Base-by-base conservation (phyloP, 1,284 basidiomycete genomes). In the Trichosporon asahii region DNA sequence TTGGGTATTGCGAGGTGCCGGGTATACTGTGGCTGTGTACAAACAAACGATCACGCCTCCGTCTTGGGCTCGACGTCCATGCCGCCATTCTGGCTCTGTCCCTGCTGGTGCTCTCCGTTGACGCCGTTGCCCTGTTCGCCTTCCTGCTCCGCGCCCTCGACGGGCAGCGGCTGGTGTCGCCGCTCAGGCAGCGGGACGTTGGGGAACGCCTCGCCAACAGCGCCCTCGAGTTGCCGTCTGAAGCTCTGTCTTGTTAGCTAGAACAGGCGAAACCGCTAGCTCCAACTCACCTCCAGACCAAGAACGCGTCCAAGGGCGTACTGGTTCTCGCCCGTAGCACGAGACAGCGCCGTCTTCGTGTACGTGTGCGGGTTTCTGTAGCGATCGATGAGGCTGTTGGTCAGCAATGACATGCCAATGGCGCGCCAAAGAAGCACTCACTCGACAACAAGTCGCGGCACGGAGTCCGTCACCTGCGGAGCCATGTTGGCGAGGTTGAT, bases 291-390 rank as follows among this genome's bases (percentile, higher is more conserved):
- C 72, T 81, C 81, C 9, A 82, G 70, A 25, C 81, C 81, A 2
- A 81, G 65, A 9, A 80, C 73, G 23, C 81, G 70, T 0, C 81
- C 81, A 7, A 81, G 72, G 29, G 80, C 76, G 68, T 82, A 80
- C 67, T 82, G 81, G 66, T 81, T 82, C 73, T 82, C 80, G 35
- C 80, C 80, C 1, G 78, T 78, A 1, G 79, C 80, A 29, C 79
- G 68, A 1, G 68, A 68, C n/a, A 80, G 72, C 46, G 75, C 63
- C 31, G 67, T 78, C 71, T 78, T 79, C 57, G 79, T 80, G 68
- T 78, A 78, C 33, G 66, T 64, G 68, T 80, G 79, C 11, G 79
- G 78, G 66, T 80, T 80, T 61, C 73, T 70, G 68, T 76, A 73
- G 29, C 65, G 53, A 68, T 80, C 79, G 29, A 80, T 68, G 31